A percentile compares a stretch with the other conserved stretches of the same genome.
These are phyloP conservation scores for Penicillium sclerotiorum DNA, from an alignment of 2,329 filamentous ascomycete genomes.

Conservation along the genomic window DNA sequence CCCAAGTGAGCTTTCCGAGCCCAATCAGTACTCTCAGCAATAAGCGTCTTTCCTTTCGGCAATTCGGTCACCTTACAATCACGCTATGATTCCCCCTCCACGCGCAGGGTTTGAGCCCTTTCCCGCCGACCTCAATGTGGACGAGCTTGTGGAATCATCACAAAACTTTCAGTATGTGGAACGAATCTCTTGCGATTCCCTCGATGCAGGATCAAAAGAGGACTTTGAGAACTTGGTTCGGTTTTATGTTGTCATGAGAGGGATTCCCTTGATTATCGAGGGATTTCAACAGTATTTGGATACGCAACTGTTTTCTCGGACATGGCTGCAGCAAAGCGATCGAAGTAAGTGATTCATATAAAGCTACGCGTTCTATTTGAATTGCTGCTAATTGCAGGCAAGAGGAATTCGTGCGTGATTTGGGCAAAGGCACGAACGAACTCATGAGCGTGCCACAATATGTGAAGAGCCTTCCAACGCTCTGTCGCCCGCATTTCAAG, in stretches of 20 bases:
- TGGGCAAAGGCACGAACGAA: conserved; percentile 71
- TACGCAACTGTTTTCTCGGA: conserved; percentile 72
- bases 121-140: conserved; percentile 79
- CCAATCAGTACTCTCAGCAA: too few species aligned
- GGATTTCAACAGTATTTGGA: conserved; percentile 80
- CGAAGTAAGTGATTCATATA: neutral
- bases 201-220: conserved; percentile 73
- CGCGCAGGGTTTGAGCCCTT: conserved; percentile 79
- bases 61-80: too few species aligned
- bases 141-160: conserved; percentile 72
- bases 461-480: conserved; percentile 78
- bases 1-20: too few species aligned
- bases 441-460: conserved; percentile 90
- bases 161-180: conserved; percentile 86
- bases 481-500: conserved; percentile 79
- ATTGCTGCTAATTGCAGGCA: conserved; percentile 8
- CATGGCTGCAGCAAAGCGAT: conserved; percentile 77
- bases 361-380: neutral
- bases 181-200: conserved; percentile 75
- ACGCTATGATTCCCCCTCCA: conserved; percentile 55
- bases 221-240: conserved; percentile 84
- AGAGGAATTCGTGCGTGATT: conserved; percentile 85
- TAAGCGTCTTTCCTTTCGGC: too few species aligned
- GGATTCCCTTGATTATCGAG: conserved; percentile 87
- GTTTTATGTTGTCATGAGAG: conserved; percentile 79